phyloP scores from a whole-genome alignment of 2,329 filamentous ascomycete genomes.

The Aspergillus novoparasiticus region DNA sequence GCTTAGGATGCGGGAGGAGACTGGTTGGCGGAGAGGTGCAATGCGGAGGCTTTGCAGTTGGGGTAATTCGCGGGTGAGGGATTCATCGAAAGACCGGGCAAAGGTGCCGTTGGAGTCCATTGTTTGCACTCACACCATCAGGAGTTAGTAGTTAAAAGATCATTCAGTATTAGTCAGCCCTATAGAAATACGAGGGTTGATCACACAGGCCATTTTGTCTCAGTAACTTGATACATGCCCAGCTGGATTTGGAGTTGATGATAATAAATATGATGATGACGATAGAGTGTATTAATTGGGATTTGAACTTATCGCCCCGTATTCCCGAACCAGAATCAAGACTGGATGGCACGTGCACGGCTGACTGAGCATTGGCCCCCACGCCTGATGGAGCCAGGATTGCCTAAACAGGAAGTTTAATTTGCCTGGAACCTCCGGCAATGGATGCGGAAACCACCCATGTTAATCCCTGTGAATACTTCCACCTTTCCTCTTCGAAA shows the following conservation, averaged over 20 bases:
- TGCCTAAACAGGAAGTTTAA: background rate
- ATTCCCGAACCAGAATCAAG: background rate
- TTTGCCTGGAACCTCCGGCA: background rate
- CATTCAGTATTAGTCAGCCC: constrained; percentile 12
- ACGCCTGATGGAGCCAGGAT: background rate
- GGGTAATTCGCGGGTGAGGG: constrained; percentile 44
- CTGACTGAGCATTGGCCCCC: background rate
- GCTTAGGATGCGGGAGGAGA: constrained; percentile 44
- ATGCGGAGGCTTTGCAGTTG: constrained; percentile 48
- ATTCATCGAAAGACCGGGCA: constrained; percentile 44
- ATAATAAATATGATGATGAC: background rate
- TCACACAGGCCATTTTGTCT: background rate
- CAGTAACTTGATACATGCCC: background rate
- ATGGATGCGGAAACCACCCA: background rate
- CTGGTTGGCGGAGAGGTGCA: constrained; percentile 50
- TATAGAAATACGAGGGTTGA: background rate
- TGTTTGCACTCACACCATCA: constrained; percentile 21
- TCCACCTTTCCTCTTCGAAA: background rate
- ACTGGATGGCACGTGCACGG: background rate
- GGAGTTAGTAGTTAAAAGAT: constrained; percentile 4
- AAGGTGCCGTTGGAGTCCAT: constrained; percentile 37
- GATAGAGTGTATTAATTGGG: background rate
- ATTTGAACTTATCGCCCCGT: background rate
- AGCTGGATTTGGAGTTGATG: background rate
- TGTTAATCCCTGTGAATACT: background rate